Evolutionary conservation across 1,284 basidiomycete species (phyloP), one percentile per base, ranked within the genome.

Genomic region (Cryptococcus floricola): DNA sequence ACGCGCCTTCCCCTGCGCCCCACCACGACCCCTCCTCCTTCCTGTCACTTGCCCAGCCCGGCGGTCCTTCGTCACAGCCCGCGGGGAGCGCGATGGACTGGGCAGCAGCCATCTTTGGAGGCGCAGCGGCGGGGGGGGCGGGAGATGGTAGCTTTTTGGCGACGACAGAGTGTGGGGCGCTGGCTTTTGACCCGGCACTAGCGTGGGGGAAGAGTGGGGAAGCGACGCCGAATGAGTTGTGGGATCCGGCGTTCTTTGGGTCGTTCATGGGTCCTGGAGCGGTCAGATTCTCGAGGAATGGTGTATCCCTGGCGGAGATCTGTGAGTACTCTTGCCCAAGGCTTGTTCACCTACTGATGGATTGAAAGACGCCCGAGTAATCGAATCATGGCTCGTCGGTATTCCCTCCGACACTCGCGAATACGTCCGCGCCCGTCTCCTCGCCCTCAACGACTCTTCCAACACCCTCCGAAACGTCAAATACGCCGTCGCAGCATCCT

Each of bases 361-460:
- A 5, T 25, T 34, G 6, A 18, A 18, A 64, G 62, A 68, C 50
- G 62, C 63, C 3, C 58, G 66, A 28, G 64, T 68, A 14, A 62
- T 68, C 16, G 64, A 68, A 38, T 62, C 61, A 18, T 68, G 66
- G 66, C 61, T 68, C 5, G 62, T 66, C 0, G 64, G 66, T 8
- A 50, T 68, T n/a, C 64, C 66, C 3, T 60, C 58, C 1, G 55
- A 51, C 3, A 60, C 63, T 7, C 42, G 64, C n/a, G 66, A 68
- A 25, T 62, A 62, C 47, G 65, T 60, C 1, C 48, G 63, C 14
- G 57, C 64, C 1, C 56, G 65, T 6, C 64, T 68, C 34, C 57
- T 65, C 5, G 61, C 64, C 2, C 56, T 65, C 34, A 60, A 68
- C 46, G 64, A 68, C 28, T 61, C 48, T 2, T 64, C 61, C 46